These are phyloP conservation scores for Candida easanensis DNA, from an alignment of 805 yeast species.

Conservation along the genomic window DNA sequence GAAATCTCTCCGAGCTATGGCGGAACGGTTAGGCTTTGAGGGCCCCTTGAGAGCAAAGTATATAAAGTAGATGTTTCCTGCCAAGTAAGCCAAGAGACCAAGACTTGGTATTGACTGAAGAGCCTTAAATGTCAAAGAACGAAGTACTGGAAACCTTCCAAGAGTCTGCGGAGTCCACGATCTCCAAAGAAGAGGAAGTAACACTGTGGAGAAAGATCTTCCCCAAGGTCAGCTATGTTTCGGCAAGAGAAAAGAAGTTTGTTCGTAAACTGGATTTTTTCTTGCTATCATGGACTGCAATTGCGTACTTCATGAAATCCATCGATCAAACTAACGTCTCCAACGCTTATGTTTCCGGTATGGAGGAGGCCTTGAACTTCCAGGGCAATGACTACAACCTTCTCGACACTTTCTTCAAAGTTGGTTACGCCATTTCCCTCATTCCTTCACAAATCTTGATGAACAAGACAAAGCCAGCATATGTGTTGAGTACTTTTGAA, in stretches of 20 bases:
- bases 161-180: too few relatives aligned
- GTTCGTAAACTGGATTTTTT: conserved; percentile 15
- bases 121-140: too few relatives aligned
- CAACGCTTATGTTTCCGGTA: conserved; percentile 66
- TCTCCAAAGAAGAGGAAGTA: not conserved
- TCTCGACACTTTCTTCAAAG: conserved; percentile 55
- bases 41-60: too few relatives aligned
- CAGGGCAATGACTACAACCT: conserved; percentile 47
- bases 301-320: conserved; percentile 55
- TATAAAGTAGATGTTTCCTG: too few relatives aligned
- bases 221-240: conserved; percentile 1
- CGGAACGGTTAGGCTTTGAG: too few relatives aligned
- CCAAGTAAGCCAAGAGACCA: too few relatives aligned
- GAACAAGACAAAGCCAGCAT: conserved; percentile 51
- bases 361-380: conserved; percentile 39
- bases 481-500: conserved; percentile 50
- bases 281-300: conserved; percentile 9
- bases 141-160: too few relatives aligned
- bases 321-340: conserved; percentile 59
- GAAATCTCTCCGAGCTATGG: too few relatives aligned
- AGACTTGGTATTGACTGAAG: too few relatives aligned
- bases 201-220: conserved; percentile 6
- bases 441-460: conserved; percentile 64
- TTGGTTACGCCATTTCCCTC: conserved; percentile 62
- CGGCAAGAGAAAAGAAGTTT: conserved; percentile 11